Evolutionary conservation across 1,284 basidiomycete species (phyloP), one percentile per base, ranked within the genome.

Genomic region (Puccinia triticina): DNA sequence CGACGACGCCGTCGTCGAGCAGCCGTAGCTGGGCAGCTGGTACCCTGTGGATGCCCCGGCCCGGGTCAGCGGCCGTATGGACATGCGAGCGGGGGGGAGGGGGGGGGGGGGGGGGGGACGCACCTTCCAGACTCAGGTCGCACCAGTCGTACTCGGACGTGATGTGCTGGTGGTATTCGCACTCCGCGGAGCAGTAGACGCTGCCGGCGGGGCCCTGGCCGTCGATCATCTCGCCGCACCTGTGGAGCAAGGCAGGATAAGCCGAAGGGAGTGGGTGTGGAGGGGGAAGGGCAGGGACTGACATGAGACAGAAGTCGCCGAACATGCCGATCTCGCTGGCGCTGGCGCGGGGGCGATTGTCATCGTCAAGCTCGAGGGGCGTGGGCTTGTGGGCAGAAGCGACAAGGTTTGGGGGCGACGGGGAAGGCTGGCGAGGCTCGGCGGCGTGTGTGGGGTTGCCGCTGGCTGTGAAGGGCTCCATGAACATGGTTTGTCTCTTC

Each of bases 261-360:
- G n/a, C n/a, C n/a, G n/a, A n/a, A n/a, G n/a, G n/a, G n/a, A n/a
- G n/a, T n/a, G n/a, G n/a, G n/a, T n/a, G n/a, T n/a, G n/a, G n/a
- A n/a, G n/a, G n/a, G n/a, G n/a, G n/a, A n/a, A n/a, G n/a, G n/a
- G n/a, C n/a, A n/a, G n/a, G n/a, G n/a, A 32, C 61, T 64, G 12
- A 64, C 61, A 64, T 64, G 14, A 64, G 61, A 64, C 61, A 64
- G n/a, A 64, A 64, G 32, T 64, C 61, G 14, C 61, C 61, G 16
- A 64, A 64, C 61, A 34, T 37, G 3, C 61, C 61, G 18, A 64
- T 37, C 8, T 64, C 61, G 32, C n/a, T 34, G 8, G 37, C 34
- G 32, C 18, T 64, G 14, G 32, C 10, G 34, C 37, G 32, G 11
- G 11, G 8, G 7, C 14, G 32, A 2, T 64, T 37, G 12, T 21